Evolutionary conservation across 2,329 filamentous ascomycete species (phyloP), one percentile per base, ranked within the genome.

Genomic region (Akanthomyces lecanii): DNA sequence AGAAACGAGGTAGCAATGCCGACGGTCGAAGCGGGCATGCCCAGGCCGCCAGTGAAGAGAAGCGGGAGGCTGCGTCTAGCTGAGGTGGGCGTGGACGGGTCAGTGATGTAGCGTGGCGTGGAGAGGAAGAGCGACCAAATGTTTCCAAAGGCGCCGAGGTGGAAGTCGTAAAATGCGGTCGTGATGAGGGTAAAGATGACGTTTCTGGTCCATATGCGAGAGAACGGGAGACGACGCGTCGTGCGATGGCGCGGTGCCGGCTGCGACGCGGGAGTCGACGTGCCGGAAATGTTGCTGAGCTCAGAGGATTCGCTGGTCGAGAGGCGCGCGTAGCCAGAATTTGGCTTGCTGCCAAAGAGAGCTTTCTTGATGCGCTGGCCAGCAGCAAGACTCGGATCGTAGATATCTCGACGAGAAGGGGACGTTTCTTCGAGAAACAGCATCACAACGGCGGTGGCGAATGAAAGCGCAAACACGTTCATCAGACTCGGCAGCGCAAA

Each of bases 41-140:
- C 87, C 1, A 91, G 80, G 2, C 88, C 87, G 42, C 88, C 85
- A 8, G 84, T 82, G 67, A 89, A 90, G 61, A 81, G 74, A 69
- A 85, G 78, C 5, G 82, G 75, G 65, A 81, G 68, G 16, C 67
- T 66, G 12, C 71, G 68, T 16, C 66, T 71, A 74, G 68, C 58
- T 8, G 62, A 54, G 66, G 64, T 70, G 68, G 72, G 60, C 67
- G 68, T 62, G 67, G 67, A 66, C 65, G 65, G 68, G 12, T 74
- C 79, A 1, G 58, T 58, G 4, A 66, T 40, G 60, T 72, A 73
- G n/a, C 86, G 84, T 0, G 87, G 85, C 1, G 86, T 86, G 0
- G 88, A 89, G 38, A 91, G 78, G 74, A 90, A 90, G 16, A 90
- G 80, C 14, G 87, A 86, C 77, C 86, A 89, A 61, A 91, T 79